These are phyloP conservation scores for Amauroascus verrucosus DNA, from an alignment of 2,329 filamentous ascomycete species.

Conservation along the genomic window DNA sequence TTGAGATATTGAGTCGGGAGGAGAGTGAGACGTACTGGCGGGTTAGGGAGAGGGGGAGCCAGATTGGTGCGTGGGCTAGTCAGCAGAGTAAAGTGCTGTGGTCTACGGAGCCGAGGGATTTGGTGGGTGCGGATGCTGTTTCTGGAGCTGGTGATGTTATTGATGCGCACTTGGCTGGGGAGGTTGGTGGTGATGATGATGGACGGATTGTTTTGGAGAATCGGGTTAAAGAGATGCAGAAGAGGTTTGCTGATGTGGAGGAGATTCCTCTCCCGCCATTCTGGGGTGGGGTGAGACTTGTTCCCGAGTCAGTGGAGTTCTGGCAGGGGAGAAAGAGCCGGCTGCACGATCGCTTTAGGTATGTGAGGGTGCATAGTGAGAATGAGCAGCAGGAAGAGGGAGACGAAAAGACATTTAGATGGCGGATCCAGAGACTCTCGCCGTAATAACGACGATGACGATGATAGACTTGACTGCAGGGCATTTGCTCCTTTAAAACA, in stretches of 20 bases:
- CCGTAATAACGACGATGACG: constrained; percentile 21
- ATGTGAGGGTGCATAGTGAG: constrained; percentile 50
- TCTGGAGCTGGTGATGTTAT: constrained; percentile 15
- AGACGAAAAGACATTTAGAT: constrained; percentile 36
- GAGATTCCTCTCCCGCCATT: constrained; percentile 84
- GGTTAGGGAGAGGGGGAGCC: constrained; percentile 62
- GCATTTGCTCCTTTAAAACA: background rate
- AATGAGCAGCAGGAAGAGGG: constrained; percentile 54
- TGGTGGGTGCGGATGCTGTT: constrained; percentile 16
- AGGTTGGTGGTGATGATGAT: constrained; percentile 47
- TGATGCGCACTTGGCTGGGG: constrained; percentile 16
- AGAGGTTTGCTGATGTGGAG: constrained; percentile 62
- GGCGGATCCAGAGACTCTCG: constrained; percentile 33
- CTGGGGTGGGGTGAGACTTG: constrained; percentile 83
- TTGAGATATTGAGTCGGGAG: constrained; percentile 54
- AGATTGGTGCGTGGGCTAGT: constrained; percentile 89
- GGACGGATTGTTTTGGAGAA: constrained; percentile 64
- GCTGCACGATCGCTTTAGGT: constrained; percentile 87
- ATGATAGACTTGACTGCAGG: background rate
- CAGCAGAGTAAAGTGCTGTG: constrained; percentile 69
- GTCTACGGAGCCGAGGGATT: constrained; percentile 25
- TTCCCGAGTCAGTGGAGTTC: constrained; percentile 84
- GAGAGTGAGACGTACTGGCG: constrained; percentile 62
- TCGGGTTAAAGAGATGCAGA: constrained; percentile 67
- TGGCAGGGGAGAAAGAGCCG: constrained; percentile 87